Base-by-base conservation (phyloP, 2,329 filamentous ascomycete species). In the Cercospora brassicicola region DNA sequence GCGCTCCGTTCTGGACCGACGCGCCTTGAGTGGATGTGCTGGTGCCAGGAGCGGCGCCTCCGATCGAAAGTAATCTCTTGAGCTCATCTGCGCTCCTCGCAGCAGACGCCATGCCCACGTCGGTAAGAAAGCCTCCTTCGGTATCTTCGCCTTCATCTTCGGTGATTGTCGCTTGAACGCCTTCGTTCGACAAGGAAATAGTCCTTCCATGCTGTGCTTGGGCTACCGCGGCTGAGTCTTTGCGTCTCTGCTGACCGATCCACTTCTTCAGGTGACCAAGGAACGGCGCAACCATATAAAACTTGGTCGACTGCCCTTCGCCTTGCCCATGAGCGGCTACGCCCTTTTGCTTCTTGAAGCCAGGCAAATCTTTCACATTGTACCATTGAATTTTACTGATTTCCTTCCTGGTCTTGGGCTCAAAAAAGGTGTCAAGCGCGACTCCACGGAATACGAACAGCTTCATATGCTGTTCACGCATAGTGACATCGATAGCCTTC, bases 331-430 rank as follows among this genome's bases (percentile, higher is more conserved):
- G 85, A 56, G 88, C 85, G n/a, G 88, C 85, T 64, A 87, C 84
- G 11, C 84, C 84, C 76, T 90, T 93, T 73, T 85, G 88, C 78
- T 91, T 91, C 65, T 89, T 89, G 74, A 92, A 89, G 0, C 91
- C 92, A 0, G 95, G 94, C 28, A 99, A 85, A 69, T 97, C 93
- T 0, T 91, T 91, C 48, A 99, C 83, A 73, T 89, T 92, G 82
- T 96, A 97, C 95, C 95, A 99, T 77, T 92, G 85, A 68, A 99
- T 97, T 81, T 93, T 96, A 81, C 94, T 96, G 77, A 99, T 99
- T 79, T 99, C 96, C 80, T 98, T 98, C 65, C 96, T 87, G 5
- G 95, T 98, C 73, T 90, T 90, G 3, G 96, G 92, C 79, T 94
- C 91, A 76, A 99, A 99, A 68, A 89, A 80, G 0, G 93, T 94